phyloP scores from a whole-genome alignment of 1,284 basidiomycete species.

The Fistulina hepatica region DNA sequence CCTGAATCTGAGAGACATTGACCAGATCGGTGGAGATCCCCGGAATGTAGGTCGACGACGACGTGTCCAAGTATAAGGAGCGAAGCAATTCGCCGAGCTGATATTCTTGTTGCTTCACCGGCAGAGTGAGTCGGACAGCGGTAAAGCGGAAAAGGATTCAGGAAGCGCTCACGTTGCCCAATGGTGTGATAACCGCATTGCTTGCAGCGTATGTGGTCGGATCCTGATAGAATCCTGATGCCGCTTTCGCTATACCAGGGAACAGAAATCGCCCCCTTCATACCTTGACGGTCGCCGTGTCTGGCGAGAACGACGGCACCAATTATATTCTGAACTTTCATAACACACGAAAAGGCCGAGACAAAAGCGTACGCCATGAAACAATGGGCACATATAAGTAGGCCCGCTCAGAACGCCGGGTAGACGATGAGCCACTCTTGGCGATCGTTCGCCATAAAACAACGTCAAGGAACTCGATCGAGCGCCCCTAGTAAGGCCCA shows the following conservation, averaged over 20 bases:
- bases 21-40: constrained; percentile 47
- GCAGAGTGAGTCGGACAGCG: constrained; percentile 4
- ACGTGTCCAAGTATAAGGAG: constrained; percentile 47
- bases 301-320: constrained; percentile 13
- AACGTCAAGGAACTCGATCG: too few relatives aligned
- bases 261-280: constrained; percentile 1
- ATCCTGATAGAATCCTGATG: constrained; percentile 48
- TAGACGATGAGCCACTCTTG: too few relatives aligned
- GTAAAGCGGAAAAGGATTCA: constrained; percentile 1
- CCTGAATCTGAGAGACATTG: constrained; percentile 38
- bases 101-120: constrained; percentile 47
- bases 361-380: too few relatives aligned
- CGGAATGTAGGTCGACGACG: constrained; percentile 46
- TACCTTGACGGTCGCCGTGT: constrained; percentile 22
- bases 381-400: too few relatives aligned
- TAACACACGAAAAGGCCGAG: too few relatives aligned
- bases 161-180: constrained; percentile 67
- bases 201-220: constrained; percentile 55
- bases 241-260: background rate
- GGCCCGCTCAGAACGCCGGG: too few relatives aligned
- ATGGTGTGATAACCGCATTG: constrained; percentile 60
- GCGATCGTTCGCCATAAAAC: too few relatives aligned
- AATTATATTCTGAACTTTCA: too few relatives aligned
- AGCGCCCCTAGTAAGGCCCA: too few relatives aligned
- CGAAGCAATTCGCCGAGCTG: constrained; percentile 56